Conservation (phyloP, 2,329 filamentous ascomycete species). For the Pyrenophora seminiperda region DNA sequence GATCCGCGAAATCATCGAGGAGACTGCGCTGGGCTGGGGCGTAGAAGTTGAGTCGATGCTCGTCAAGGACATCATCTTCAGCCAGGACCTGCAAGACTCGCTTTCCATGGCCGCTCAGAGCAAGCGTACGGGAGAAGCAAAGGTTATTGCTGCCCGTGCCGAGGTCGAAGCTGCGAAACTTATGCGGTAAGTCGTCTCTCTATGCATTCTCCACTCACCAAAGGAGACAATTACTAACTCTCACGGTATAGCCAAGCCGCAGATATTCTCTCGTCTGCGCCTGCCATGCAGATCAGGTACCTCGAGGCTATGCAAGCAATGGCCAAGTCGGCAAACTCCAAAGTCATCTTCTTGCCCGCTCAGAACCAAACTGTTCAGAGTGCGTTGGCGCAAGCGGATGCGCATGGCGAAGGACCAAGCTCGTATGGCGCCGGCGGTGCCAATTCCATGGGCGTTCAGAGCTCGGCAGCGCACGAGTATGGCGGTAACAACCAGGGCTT, state of each 20-base stretch:
- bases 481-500: slow-evolving; percentile 61
- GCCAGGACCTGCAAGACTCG: slow-evolving; percentile 90
- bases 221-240: background rate
- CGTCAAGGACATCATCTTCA: slow-evolving; percentile 99
- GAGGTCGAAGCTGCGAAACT: slow-evolving; percentile 92
- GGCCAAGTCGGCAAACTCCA: slow-evolving; percentile 89
- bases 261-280: slow-evolving; percentile 83
- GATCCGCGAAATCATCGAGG: slow-evolving; percentile 96
- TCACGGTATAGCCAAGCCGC: slow-evolving; percentile 25
- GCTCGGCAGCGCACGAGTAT: slow-evolving; percentile 39
- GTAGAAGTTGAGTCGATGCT: slow-evolving; percentile 97
- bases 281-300: slow-evolving; percentile 80
- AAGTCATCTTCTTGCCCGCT: slow-evolving; percentile 58
- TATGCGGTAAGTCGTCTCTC: slow-evolving; percentile 59
- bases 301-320: slow-evolving; percentile 98
- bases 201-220: background rate
- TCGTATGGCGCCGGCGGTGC: slow-evolving; percentile 45
- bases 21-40: slow-evolving; percentile 92
- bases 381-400: slow-evolving; percentile 57
- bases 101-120: slow-evolving; percentile 98
- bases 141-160: slow-evolving; percentile 95
- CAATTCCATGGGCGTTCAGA: slow-evolving; percentile 21
- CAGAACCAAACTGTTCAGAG: slow-evolving; percentile 58
- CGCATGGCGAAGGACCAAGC: slow-evolving; percentile 62
- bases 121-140: slow-evolving; percentile 97